Conservation (phyloP, 2,329 filamentous ascomycete genomes). For the Trichoderma guizhouense region DNA sequence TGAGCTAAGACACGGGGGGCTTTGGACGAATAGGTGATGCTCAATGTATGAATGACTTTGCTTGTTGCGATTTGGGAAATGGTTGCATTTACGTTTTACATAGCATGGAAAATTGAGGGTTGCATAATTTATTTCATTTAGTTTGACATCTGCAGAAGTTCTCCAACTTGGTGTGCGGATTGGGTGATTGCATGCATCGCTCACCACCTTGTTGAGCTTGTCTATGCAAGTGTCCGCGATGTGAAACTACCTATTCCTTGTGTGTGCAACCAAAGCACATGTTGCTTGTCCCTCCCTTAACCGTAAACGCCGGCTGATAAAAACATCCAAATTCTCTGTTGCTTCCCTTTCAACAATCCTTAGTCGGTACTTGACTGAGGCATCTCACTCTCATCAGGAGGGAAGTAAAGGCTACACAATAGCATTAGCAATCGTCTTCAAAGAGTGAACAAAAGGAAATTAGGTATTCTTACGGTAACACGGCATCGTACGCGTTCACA, state of each 20-base stretch:
- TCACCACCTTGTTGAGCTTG: background rate
- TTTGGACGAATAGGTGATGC: background rate
- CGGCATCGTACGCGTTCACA: slow-evolving; percentile 64
- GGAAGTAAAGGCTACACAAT: background rate
- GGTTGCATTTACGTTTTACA: background rate
- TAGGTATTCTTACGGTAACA: slow-evolving; percentile 59
- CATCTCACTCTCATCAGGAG: background rate
- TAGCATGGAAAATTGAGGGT: background rate
- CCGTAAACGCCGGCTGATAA: background rate
- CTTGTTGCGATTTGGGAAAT: background rate
- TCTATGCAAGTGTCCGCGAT: background rate
- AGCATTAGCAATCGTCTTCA: background rate
- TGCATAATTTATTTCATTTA: background rate
- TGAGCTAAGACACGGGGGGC: background rate
- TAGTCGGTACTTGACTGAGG: background rate
- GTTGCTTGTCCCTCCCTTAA: background rate
- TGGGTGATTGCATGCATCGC: background rate
- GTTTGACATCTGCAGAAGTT: background rate
- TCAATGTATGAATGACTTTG: background rate
- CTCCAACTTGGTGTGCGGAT: background rate
- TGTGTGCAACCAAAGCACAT: background rate
- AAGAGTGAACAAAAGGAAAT: background rate
- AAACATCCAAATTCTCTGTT: background rate
- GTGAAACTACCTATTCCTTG: no score
- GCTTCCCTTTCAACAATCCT: background rate